Evolutionary conservation across 495 filamentous ascomycete species (phyloP), one percentile per base, ranked within the genome.

Genomic region (Rostrohypoxylon terebratum): DNA sequence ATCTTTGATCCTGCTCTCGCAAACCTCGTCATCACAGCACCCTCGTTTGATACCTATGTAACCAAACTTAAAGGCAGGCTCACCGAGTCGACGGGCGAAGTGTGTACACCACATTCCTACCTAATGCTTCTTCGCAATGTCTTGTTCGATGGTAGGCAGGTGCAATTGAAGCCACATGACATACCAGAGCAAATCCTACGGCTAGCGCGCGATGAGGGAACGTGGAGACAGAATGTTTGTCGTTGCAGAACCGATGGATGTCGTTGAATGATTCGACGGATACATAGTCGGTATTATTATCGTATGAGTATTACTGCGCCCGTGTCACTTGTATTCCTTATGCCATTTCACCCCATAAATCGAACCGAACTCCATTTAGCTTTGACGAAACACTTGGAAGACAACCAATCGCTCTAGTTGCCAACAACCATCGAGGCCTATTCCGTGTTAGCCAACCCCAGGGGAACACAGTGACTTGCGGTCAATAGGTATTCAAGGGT

Each of bases 381-480:
- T 21, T 57, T 45, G 66, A 58, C 61, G 28, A 66, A 61, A 66
- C 55, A 60, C 48, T 4, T n/a, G 28, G 21, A 55, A 28, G 38
- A 23, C 11, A 16, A 36, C 45, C 7, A 13, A 38, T 34, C 48
- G 21, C 66, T 58, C 66, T 69, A 73, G 50, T 73, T 73, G 21
- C 66, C 71, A 13, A 77, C 50, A 48, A 78, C 64, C 64, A 78
- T 65, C 28, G 77, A 77, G 65, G 72, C 55, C 77, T 78, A 16
- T 20, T 14, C 4, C 3, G 38, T 21, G 10, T 57, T 63, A 47
- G 50, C 25, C 8, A 59, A 8, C 9, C 45, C 54, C 6, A 44
- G 40, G 3, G 16, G 18, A 13, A 45, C 45, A 28, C 28, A 28
- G 6, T 28, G 28, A 28, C 28, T 28, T 28, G 28, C 28, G 16